phyloP scores from a whole-genome alignment of 1,284 basidiomycete genomes.

The Cerioporus squamosus region DNA sequence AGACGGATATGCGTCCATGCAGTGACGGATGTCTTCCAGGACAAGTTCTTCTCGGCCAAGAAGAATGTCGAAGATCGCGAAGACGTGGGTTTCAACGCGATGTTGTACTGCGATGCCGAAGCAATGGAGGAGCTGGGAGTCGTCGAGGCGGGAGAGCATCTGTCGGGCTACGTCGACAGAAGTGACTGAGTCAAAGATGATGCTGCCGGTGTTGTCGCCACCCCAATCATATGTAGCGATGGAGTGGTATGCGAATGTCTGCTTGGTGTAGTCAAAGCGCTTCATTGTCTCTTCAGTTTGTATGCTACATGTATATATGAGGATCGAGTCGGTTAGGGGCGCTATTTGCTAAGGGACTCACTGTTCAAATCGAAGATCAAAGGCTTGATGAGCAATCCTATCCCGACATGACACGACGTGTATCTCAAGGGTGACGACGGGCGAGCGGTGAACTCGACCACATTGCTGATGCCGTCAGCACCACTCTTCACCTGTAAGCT shows the following conservation, averaged over 20 bases:
- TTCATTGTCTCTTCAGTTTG: conserved; percentile 56
- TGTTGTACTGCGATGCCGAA: conserved; percentile 40
- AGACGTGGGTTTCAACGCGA: conserved; percentile 57
- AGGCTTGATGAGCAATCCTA: conserved; percentile 62
- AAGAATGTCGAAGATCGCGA: conserved; percentile 52
- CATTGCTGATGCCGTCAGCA: conserved; percentile 49
- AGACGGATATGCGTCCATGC: conserved; percentile 53
- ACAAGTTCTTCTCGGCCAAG: conserved; percentile 38
- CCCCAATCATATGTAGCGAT: conserved; percentile 50
- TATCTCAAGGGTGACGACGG: conserved; percentile 58
- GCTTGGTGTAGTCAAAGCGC: conserved; percentile 51
- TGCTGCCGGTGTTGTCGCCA: conserved; percentile 17
- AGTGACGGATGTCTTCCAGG: conserved; percentile 37
- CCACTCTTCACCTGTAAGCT: not conserved
- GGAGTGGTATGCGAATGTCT: conserved; percentile 43
- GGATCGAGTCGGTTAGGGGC: not conserved
- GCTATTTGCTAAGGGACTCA: conserved; percentile 38
- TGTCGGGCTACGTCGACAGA: not conserved
- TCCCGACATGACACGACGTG: conserved; percentile 73
- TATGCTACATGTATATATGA: conserved; percentile 41
- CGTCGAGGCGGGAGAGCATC: conserved; percentile 11
- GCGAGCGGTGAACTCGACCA: conserved; percentile 54
- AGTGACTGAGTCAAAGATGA: conserved; percentile 15
- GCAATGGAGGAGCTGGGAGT: conserved; percentile 18
- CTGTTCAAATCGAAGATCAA: conserved; percentile 71